These are phyloP conservation scores for Pichia californica DNA, from an alignment of 805 yeast genomes.

Conservation along the genomic window DNA sequence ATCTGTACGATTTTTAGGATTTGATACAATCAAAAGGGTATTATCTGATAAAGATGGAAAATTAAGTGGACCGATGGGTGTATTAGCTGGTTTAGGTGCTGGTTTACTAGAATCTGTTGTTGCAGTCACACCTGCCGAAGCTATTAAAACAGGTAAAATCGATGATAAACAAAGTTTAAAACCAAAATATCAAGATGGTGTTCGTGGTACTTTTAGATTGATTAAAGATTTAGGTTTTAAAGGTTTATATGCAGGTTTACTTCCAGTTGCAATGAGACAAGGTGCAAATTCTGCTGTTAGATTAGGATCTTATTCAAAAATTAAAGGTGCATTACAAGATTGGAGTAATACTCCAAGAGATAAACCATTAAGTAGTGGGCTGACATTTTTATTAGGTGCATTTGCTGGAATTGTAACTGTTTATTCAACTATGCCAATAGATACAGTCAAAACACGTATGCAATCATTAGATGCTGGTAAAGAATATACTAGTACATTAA, in stretches of 20 bases:
- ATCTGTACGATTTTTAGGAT: conserved; percentile 89
- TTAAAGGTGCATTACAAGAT: conserved; percentile 72
- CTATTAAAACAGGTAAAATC: conserved; percentile 90
- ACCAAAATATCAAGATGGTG: conserved; percentile 71
- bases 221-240: conserved; percentile 71
- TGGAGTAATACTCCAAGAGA: conserved; percentile 58
- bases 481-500: conserved; percentile 64
- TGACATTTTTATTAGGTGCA: conserved; percentile 87
- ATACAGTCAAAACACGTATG: conserved; percentile 95
- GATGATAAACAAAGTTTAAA: conserved; percentile 77
- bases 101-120: conserved; percentile 86
- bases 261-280: conserved; percentile 92
- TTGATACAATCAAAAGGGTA: conserved; percentile 74
- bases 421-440: conserved; percentile 91
- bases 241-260: conserved; percentile 82
- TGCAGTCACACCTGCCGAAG: conserved; percentile 96
- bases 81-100: conserved; percentile 95
- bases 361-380: conserved; percentile 66
- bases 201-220: conserved; percentile 57
- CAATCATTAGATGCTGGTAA: conserved; percentile 79
- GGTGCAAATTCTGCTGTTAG: conserved; percentile 95
- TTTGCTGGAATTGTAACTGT: conserved; percentile 87
- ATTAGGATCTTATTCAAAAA: conserved; percentile 84
- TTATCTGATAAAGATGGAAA: conserved; percentile 81
- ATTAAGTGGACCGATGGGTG: conserved; percentile 85